phyloP scores from a whole-genome alignment of 768 basidiomycete genomes.

The Trametes coccinea region DNA sequence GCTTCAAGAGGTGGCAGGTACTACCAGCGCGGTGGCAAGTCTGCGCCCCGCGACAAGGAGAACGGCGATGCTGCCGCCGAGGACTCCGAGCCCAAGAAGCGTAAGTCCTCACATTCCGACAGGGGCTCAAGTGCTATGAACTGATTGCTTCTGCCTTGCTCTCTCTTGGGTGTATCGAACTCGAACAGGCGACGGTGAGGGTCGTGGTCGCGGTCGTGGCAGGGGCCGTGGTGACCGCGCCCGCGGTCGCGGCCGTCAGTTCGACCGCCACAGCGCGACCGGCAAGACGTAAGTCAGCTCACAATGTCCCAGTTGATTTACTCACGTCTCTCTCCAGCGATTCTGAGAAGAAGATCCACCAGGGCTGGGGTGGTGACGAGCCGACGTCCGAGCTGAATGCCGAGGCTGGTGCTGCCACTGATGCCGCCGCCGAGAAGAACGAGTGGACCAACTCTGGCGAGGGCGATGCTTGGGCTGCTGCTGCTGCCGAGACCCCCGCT shows the following conservation, averaged over 20 bases:
- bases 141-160: slow-evolving; percentile 1
- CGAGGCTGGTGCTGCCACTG: slow-evolving; percentile 72
- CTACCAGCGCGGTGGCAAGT: slow-evolving; percentile 64
- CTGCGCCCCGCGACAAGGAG: slow-evolving; percentile 42
- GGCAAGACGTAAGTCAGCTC: slow-evolving; percentile 67
- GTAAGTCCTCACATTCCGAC: slow-evolving; percentile 9
- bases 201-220: slow-evolving; percentile 40
- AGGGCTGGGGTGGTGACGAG: slow-evolving; percentile 94
- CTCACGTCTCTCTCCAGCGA: slow-evolving; percentile 53
- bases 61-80: slow-evolving; percentile 36
- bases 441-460: slow-evolving; percentile 40
- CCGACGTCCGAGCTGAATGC: slow-evolving; percentile 79
- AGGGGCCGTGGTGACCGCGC: slow-evolving; percentile 49
- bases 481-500: slow-evolving; percentile 35
- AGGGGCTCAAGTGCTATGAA: neutral
- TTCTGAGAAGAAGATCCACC: slow-evolving; percentile 92
- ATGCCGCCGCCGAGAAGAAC: slow-evolving; percentile 60
- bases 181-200: slow-evolving; percentile 42
- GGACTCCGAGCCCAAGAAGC: slow-evolving; percentile 35
- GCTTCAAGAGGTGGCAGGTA: slow-evolving; percentile 69
- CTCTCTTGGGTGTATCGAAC: neutral
- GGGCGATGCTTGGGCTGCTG: slow-evolving; percentile 34
- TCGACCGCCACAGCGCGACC: slow-evolving; percentile 85
- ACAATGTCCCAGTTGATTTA: neutral
- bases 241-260: slow-evolving; percentile 68